phyloP scores from a whole-genome alignment of 306 rosid species.

The Heteromeles arbutifolia region DNA sequence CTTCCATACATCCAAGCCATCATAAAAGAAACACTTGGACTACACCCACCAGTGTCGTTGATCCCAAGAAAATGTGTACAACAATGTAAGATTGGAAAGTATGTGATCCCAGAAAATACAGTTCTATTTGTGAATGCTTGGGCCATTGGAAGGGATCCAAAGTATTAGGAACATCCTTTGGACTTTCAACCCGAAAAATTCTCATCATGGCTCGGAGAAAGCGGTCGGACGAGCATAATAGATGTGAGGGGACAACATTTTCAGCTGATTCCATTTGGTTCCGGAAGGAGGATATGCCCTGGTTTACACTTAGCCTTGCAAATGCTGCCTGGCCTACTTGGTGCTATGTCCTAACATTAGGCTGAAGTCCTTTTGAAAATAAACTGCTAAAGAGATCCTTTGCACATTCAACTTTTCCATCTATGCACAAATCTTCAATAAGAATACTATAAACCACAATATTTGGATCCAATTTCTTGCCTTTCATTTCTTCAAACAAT shows the following conservation, averaged over 20 bases:
- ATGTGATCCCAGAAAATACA: neutral
- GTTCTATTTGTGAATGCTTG: slow-evolving; percentile 29
- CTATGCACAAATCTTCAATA: too few relatives aligned
- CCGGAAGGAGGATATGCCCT: slow-evolving; percentile 50
- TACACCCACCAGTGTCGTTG: too few relatives aligned
- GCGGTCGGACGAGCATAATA: neutral
- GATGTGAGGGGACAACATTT: slow-evolving; percentile 33
- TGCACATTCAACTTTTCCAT: too few relatives aligned
- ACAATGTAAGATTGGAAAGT: too few relatives aligned
- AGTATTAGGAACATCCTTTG: slow-evolving; percentile 29
- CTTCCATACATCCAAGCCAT: too few relatives aligned
- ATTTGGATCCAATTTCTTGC: too few relatives aligned
- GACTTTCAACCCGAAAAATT: slow-evolving; percentile 37
- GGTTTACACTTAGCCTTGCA: slow-evolving; percentile 34
- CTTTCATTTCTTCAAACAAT: too few relatives aligned
- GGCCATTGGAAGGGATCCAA: slow-evolving; percentile 48
- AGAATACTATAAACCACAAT: too few relatives aligned
- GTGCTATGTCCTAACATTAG: neutral
- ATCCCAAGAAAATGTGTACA: too few relatives aligned
- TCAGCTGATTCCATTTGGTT: slow-evolving; percentile 40
- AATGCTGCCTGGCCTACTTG: slow-evolving; percentile 33
- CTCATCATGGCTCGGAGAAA: neutral
- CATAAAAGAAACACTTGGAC: too few relatives aligned
- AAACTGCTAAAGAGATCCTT: too few relatives aligned
- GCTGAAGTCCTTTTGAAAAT: too few relatives aligned